Evolutionary conservation across 1,284 basidiomycete genomes (phyloP), one percentile per base, ranked within the genome.

Genomic region (Tranzscheliella williamsii): DNA sequence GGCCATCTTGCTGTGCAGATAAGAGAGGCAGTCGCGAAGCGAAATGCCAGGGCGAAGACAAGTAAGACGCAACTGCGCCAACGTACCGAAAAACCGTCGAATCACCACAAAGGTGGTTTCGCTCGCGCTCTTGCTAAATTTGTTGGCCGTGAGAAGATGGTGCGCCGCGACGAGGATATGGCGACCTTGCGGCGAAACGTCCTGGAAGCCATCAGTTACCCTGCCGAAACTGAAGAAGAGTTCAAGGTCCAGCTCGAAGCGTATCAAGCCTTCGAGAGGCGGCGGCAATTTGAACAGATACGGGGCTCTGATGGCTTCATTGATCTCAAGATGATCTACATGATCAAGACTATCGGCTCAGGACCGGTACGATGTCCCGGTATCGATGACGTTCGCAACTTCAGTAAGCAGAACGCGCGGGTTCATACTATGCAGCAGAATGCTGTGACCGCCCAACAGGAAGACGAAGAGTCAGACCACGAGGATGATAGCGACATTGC

Each of bases 231-330:
- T 8, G 64, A 65, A 9, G 67, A 70, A 20, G 60, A 62, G 38
- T 32, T 70, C 8, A 42, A 56, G 42, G 63, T 38, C 2, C 70
- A 73, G 36, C 51, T 67, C 17, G 48, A 60, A 17, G 65, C 67
- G 9, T 77, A 67, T 42, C 39, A 51, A 21, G 58, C 58, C 4
- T 65, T 64, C 38, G 73, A 77, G 50, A 42, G 45, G 22, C 77
- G 81, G 40, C 82, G 89, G 43, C 86, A 87, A 5, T 80, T 82
- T 13, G 79, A 81, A 62, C 90, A 91, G 74, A 82, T 91, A 27
- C 79, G 84, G 65, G 76, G 83, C 38, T 85, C 88, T 5, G 83
- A 81, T 9, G 85, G 85, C 3, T 85, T 86, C 42, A 80, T 83
- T 61, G 89, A 91, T 70, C 74, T 92, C 70, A 80, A 86, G 54